phyloP scores from a whole-genome alignment of 306 rosid species.

The Inga leiocalycina region DNA sequence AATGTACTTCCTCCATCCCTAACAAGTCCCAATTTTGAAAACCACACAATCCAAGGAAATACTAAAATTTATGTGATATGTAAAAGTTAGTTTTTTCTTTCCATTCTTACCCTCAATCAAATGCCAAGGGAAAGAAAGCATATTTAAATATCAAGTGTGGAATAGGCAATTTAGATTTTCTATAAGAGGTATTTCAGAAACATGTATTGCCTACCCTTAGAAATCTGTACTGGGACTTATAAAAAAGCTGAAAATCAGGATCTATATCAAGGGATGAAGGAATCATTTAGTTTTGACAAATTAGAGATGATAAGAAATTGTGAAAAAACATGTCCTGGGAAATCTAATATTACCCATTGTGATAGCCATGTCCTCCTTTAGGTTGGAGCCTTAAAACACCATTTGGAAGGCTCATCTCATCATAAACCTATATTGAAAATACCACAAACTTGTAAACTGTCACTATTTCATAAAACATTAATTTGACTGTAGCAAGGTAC shows the following conservation, averaged over 20 bases:
- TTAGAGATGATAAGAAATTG: neutral
- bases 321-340: constrained; percentile 14
- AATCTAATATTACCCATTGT: constrained; percentile 75
- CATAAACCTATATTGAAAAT: constrained; percentile 60
- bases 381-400: constrained; percentile 86
- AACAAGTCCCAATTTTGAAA: too few species aligned
- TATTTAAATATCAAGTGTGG: neutral
- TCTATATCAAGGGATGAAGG: neutral
- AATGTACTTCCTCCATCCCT: too few species aligned
- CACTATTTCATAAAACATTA: neutral
- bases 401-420: constrained; percentile 96
- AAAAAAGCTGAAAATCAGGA: too few species aligned
- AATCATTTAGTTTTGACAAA: neutral
- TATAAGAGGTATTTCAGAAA: neutral
- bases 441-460: constrained; percentile 16
- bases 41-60: too few species aligned
- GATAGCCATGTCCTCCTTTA: constrained; percentile 95
- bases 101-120: too few species aligned
- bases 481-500: constrained; percentile 3
- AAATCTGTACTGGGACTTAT: too few species aligned
- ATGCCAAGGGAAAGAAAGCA: neutral
- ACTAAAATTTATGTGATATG: too few species aligned
- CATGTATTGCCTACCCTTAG: neutral
- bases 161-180: neutral
- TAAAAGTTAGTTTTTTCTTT: too few species aligned